phyloP scores from a whole-genome alignment of 441 rosid genomes.

The Capsella rubella region DNA sequence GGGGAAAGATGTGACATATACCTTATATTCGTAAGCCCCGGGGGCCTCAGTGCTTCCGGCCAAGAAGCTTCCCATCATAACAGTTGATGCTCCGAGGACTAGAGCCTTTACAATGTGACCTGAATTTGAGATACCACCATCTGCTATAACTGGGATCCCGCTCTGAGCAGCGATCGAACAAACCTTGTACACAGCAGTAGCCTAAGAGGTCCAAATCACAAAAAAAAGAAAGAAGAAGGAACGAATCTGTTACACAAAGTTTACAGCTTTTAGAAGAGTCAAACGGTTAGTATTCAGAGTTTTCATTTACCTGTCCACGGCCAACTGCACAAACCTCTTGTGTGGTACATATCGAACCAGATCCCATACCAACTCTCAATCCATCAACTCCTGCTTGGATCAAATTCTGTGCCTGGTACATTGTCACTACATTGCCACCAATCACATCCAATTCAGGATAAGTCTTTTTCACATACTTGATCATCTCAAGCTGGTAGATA shows the following conservation, averaged over 20 bases:
- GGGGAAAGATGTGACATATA: slow-evolving; percentile 38
- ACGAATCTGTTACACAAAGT: slow-evolving; percentile 6
- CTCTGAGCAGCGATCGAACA: slow-evolving; percentile 75
- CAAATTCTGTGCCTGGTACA: slow-evolving; percentile 87
- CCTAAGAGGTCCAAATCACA: slow-evolving; percentile 54
- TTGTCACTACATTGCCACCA: slow-evolving; percentile 91
- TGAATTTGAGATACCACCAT: slow-evolving; percentile 93
- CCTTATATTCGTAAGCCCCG: slow-evolving; percentile 68
- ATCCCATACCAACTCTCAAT: slow-evolving; percentile 93
- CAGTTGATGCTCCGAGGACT: slow-evolving; percentile 85
- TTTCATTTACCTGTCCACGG: slow-evolving; percentile 80
- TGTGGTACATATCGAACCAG: slow-evolving; percentile 94
- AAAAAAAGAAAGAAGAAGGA: not conserved
- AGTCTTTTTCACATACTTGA: slow-evolving; percentile 64
- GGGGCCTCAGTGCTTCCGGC: slow-evolving; percentile 94
- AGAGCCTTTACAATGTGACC: slow-evolving; percentile 90
- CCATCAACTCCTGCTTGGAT: slow-evolving; percentile 86
- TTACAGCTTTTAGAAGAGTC: not conserved
- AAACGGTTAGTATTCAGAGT: not conserved
- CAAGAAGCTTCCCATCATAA: slow-evolving; percentile 93
- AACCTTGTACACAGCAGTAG: slow-evolving; percentile 93
- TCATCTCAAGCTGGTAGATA: slow-evolving; percentile 84
- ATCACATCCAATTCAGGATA: slow-evolving; percentile 82
- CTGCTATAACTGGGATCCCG: slow-evolving; percentile 86
- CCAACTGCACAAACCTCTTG: slow-evolving; percentile 98